Conservation (phyloP, 2,329 filamentous ascomycete species). For the Didymella exigua region DNA sequence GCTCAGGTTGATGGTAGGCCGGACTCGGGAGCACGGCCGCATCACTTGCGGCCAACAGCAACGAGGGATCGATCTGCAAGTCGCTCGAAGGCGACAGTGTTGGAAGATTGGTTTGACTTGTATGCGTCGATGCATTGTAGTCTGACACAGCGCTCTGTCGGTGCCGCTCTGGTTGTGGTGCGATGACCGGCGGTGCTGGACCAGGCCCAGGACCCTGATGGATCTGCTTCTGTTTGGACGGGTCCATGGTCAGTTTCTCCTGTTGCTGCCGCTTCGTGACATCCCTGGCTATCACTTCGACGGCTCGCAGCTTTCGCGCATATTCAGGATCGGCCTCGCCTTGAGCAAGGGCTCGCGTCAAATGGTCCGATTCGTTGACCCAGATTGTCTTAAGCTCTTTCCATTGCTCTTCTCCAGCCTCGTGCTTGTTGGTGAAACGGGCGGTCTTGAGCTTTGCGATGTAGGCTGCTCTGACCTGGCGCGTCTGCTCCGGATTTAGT, state of each 20-base stretch:
- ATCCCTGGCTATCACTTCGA: conserved; percentile 75
- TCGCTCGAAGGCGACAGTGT: conserved; percentile 51
- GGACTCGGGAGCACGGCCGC: conserved; percentile 46
- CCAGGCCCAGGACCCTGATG: conserved; percentile 52
- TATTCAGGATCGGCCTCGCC: conserved; percentile 60
- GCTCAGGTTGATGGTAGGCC: conserved; percentile 18
- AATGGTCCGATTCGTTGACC: conserved; percentile 63
- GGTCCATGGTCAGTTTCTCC: conserved; percentile 64
- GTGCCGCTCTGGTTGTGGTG: conserved; percentile 37
- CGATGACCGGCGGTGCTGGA: conserved; percentile 42
- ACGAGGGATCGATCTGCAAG: conserved; percentile 67
- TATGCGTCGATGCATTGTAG: conserved; percentile 4
- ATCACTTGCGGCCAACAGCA: conserved; percentile 63
- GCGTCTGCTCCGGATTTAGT: conserved; percentile 70
- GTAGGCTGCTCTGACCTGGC: conserved; percentile 69
- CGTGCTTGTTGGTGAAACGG: conserved; percentile 74
- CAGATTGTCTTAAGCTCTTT: conserved; percentile 70
- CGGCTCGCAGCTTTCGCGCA: conserved; percentile 63
- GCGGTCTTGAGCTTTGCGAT: conserved; percentile 68
- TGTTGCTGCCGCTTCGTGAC: conserved; percentile 78
- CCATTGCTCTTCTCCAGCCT: conserved; percentile 74
- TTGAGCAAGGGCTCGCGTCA: conserved; percentile 61
- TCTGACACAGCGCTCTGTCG: conserved; percentile 19
- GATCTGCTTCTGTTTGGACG: conserved; percentile 51
- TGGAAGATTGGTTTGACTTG: conserved; percentile 19